phyloP scores from a whole-genome alignment of 106 monocot species.

The Apostasia shenzhenica region DNA sequence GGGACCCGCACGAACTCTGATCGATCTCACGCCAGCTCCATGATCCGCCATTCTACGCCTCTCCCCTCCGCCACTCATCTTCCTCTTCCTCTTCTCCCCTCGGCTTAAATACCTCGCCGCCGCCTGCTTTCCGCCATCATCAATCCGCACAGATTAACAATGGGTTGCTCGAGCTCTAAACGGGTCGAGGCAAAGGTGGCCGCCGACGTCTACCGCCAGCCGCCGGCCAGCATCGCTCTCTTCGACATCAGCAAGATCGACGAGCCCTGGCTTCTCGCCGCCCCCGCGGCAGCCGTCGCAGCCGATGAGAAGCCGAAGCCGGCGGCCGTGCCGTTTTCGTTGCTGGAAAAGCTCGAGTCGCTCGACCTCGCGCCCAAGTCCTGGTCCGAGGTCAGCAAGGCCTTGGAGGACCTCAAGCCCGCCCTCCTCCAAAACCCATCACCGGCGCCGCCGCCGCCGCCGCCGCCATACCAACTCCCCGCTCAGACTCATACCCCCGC shows the following conservation, averaged over 20 bases:
- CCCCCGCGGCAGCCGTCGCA: constrained; percentile 1
- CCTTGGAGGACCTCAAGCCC: constrained; percentile 73
- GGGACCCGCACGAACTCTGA: too few species aligned
- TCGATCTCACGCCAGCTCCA: too few species aligned
- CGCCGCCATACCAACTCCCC: background rate
- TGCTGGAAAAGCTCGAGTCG: constrained; percentile 80
- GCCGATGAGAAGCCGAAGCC: constrained; percentile 30
- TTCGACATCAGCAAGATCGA: constrained; percentile 76
- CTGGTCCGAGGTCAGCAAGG: constrained; percentile 94
- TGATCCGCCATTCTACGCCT: background rate
- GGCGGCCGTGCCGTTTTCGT: constrained; percentile 21
- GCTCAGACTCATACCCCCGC: background rate
- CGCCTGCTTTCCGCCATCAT: background rate
- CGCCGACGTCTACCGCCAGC: constrained; percentile 52
- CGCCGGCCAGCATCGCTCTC: constrained; percentile 71
- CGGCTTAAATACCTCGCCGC: background rate
- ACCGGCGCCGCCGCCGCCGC: background rate
- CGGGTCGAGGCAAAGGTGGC: constrained; percentile 20
- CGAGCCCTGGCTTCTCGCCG: constrained; percentile 76
- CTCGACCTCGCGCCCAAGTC: constrained; percentile 58
- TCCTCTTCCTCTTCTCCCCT: background rate
- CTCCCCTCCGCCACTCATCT: background rate
- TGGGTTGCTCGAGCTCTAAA: constrained; percentile 88
- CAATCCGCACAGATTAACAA: constrained; percentile 10
- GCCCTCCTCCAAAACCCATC: constrained; percentile 14